phyloP scores from a whole-genome alignment of 2,329 filamentous ascomycete genomes.

The Apiospora hydei region DNA sequence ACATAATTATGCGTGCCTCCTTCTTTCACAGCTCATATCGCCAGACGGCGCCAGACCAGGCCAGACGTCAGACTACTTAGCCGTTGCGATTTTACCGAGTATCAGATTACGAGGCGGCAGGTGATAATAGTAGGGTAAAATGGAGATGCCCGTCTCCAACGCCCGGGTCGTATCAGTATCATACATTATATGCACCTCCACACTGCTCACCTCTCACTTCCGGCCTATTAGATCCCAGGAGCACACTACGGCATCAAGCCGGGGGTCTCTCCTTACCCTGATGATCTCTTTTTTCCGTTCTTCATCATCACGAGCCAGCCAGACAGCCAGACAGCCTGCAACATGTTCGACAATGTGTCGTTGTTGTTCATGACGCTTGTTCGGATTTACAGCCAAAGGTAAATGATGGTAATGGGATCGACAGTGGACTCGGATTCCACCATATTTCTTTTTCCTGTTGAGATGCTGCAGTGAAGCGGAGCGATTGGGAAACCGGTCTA shows the following conservation, averaged over 20 bases:
- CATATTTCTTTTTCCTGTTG: slow-evolving; percentile 13
- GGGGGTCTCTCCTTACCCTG: not conserved
- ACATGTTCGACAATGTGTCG: not conserved
- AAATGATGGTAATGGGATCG: slow-evolving; percentile 4
- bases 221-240: slow-evolving; percentile 6
- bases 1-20: not conserved
- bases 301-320: not conserved
- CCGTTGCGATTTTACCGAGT: not conserved
- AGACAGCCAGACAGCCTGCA: not conserved
- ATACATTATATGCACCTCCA: slow-evolving; percentile 6
- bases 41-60: not conserved
- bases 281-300: not conserved
- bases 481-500: slow-evolving; percentile 19
- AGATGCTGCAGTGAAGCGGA: slow-evolving; percentile 20
- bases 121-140: not conserved
- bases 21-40: not conserved
- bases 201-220: not conserved
- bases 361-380: not conserved
- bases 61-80: not conserved
- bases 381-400: not conserved
- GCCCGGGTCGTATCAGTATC: not conserved
- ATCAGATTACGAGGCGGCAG: not conserved
- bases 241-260: not conserved
- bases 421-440: not conserved
- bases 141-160: not conserved